Conservation (phyloP, 2,329 filamentous ascomycete genomes). For the Colletotrichum theobromicola region DNA sequence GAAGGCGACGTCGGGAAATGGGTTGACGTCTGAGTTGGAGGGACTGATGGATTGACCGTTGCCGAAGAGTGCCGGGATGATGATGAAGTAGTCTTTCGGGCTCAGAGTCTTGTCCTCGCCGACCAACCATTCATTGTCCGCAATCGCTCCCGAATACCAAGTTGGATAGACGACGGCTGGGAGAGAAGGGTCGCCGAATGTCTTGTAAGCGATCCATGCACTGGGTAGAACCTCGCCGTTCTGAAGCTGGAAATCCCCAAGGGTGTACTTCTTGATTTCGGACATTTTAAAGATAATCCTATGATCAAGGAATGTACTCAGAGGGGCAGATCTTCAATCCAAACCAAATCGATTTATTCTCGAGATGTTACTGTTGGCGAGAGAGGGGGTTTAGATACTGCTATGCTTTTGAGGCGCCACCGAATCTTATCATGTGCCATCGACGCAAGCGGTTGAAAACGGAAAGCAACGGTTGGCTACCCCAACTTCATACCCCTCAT, state of each 20-base stretch:
- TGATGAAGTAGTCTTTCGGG: conserved; percentile 56
- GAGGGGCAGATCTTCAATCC: background rate
- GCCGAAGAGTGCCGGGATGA: conserved; percentile 56
- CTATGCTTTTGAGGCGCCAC: background rate
- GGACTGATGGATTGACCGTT: conserved; percentile 60
- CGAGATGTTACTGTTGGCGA: background rate
- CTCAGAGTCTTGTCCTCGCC: conserved; percentile 68
- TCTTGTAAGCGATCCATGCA: conserved; percentile 79
- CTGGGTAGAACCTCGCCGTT: conserved; percentile 65
- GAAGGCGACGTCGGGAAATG: conserved; percentile 51
- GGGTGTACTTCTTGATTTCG: conserved; percentile 50
- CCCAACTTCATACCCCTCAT: background rate
- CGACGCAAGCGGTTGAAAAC: background rate
- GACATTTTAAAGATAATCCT: background rate
- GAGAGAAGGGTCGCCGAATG: conserved; percentile 65
- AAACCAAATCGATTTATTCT: background rate
- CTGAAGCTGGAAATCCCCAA: conserved; percentile 72
- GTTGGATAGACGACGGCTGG: conserved; percentile 78
- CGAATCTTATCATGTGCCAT: background rate
- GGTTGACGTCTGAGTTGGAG: conserved; percentile 45
- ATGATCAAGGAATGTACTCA: no score
- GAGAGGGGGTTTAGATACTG: background rate
- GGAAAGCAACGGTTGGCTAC: background rate
- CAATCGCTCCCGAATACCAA: conserved; percentile 70
- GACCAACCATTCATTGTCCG: conserved; percentile 78